Evolutionary conservation across 208 protist species (phyloP).

Genomic region (Dictyostelium gargantuum): DNA sequence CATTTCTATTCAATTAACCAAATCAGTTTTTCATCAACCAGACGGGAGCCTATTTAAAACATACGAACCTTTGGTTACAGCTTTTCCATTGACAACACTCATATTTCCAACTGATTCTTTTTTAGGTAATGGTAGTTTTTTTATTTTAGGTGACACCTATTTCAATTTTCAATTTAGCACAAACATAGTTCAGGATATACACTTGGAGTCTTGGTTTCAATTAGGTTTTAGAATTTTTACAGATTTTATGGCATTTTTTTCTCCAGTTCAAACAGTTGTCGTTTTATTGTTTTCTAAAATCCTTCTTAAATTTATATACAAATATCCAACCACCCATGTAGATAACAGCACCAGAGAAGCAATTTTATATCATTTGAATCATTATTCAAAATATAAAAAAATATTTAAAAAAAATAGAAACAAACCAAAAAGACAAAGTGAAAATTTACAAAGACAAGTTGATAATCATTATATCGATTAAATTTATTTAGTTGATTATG

Average conservation of each 20-base stretch:
- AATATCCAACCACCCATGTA: not conserved
- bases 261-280: not conserved
- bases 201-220: not conserved
- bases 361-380: not conserved
- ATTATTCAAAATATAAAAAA: not conserved
- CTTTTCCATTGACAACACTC: not conserved
- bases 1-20: not conserved
- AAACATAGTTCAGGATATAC: not conserved
- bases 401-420: not conserved
- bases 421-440: not conserved
- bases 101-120: not conserved
- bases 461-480: too few species aligned
- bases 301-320: not conserved
- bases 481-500: too few species aligned
- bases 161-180: not conserved
- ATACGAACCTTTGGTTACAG: not conserved
- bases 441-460: too few species aligned
- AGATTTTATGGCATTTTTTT: not conserved
- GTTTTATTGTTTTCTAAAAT: not conserved
- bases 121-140: too few species aligned
- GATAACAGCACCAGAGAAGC: not conserved
- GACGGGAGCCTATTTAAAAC: not conserved
- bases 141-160: not conserved
- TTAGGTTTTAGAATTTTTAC: not conserved
- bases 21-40: not conserved